Base-by-base conservation (phyloP, 768 basidiomycete genomes). In the Tylopilus subfusipes region DNA sequence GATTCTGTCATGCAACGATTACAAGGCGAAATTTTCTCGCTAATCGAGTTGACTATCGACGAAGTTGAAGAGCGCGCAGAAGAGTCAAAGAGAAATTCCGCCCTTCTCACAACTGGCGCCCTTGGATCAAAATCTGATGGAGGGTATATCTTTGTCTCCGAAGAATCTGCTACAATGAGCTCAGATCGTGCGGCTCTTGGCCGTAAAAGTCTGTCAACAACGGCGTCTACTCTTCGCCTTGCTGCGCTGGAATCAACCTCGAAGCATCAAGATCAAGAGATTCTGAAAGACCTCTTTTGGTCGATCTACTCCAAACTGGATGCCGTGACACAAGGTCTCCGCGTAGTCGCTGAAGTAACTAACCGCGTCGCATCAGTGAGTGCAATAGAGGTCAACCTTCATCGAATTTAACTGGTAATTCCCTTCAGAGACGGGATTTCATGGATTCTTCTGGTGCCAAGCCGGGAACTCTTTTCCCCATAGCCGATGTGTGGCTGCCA, bases 261-360 rank as follows among this genome's bases (percentile, higher is more conserved):
- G 0, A 88, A 85, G 57, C 80, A 83, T 30, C 75, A 78, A 18
- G 90, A 97, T 62, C 90, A 92, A 55, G 93, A 96, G 64, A 88
- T 89, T 14, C 69, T 99, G 50, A 80, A 77, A 55, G 97, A 98
- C 69, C 78, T 99, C 33, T 98, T 98, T 70, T 98, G 96, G 96
- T 97, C 96, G 2, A 67, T 96, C 16, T 99, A 93, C 68, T 97
- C 93, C 16, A 98, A 99, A 70, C 65, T 99, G 44, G 88, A 94
- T 65, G 97, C 97, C 29, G 90, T 98, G 19, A 80, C 88, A 14
- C 95, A 99, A 68, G 92, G 95, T 11, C 75, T 97, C 57, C 78
- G 94, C 49, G 86, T 97, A 5, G 81, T 94, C 4, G 93, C 86
- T 57, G 97, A 99, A 68, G 88, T 98, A 7, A 81, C 91, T 1